Base-by-base conservation (phyloP, 352 stramenopile genomes). In the Phytophthora nicotianae region DNA sequence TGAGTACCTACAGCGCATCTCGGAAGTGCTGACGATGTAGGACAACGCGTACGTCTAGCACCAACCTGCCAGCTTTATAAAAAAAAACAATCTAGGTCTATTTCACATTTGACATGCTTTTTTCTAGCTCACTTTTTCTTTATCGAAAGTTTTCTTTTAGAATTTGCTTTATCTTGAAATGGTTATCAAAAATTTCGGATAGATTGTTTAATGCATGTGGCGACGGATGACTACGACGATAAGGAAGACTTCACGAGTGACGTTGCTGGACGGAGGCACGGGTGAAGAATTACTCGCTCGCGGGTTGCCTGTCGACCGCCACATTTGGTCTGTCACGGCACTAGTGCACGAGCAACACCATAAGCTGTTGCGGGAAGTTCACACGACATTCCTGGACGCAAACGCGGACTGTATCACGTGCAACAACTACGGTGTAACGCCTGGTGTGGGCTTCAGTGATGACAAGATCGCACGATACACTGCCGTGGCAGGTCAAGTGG, bases 351-450 rank as follows among this genome's bases (percentile, higher is more conserved):
- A 68, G 9, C 13, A 89, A 42, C 79, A 95, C 68, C 88, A 97
- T 62, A 61, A 68, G 7, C 68, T 89, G 26, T 65, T 97, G 4
- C 62, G 79, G 17, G 50, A 93, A 1, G 89, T 97, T 26, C 92
- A 98, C 58, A 60, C 46, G 17, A 90, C 86, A 8, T 98, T 97
- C 58, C 60, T 97, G 8, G 16, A 66, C 19, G 88, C 89, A 20
- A 90, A 90, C 13, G 73, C 87, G 5, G 65, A 91, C 52, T 89
- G 74, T 16, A 87, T 97, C 50, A 98, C 92, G 19, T 92, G 86
- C 62, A 97, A 98, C 77, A 96, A 92, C 38, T 98, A 97, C 66
- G 88, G 86, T 38, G 82, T 97, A 29, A 93, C 89, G 29, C 89
- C 89, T 14, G 87, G 87, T 41, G 86, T 95, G 4, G 88, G 88